phyloP scores from a whole-genome alignment of 371 early-diverging fungal genomes.

The Mucor mucedo region DNA sequence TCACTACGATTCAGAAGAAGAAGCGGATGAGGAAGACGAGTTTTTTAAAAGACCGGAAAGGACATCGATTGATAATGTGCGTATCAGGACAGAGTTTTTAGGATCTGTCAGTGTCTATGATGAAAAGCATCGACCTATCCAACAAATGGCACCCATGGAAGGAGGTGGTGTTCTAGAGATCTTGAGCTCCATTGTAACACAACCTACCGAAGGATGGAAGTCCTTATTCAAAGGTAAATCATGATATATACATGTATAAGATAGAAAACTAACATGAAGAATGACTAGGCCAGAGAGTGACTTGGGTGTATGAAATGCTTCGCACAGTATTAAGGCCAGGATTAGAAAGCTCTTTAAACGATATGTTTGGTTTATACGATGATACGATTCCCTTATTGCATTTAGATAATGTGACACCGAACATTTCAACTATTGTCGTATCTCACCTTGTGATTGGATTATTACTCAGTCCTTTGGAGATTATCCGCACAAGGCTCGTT shows the following conservation, averaged over 20 bases:
- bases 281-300: constrained; percentile 66
- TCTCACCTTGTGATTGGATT: constrained; percentile 73
- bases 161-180: constrained; percentile 66
- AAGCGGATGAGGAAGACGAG: constrained; percentile 40
- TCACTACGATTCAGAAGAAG: constrained; percentile 20
- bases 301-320: constrained; percentile 76
- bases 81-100: constrained; percentile 19
- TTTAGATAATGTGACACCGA: constrained; percentile 63
- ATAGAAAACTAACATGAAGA: too few relatives aligned
- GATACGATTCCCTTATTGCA: constrained; percentile 77
- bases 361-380: constrained; percentile 78
- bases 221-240: constrained; percentile 68
- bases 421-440: constrained; percentile 69
- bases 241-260: constrained; percentile 3
- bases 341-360: constrained; percentile 75
- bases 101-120: constrained; percentile 61
- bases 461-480: constrained; percentile 77
- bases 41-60: constrained; percentile 36
- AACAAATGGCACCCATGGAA: constrained; percentile 66
- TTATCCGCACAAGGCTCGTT: constrained; percentile 73
- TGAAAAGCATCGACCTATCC: constrained; percentile 58
- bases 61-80: constrained; percentile 20
- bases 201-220: constrained; percentile 69
- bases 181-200: constrained; percentile 52
- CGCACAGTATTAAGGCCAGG: constrained; percentile 74